A percentile compares a stretch with the other conserved stretches of the same genome.
These are phyloP conservation scores for Rossbeevera mucosa DNA, from an alignment of 768 basidiomycete species.

Conservation along the genomic window DNA sequence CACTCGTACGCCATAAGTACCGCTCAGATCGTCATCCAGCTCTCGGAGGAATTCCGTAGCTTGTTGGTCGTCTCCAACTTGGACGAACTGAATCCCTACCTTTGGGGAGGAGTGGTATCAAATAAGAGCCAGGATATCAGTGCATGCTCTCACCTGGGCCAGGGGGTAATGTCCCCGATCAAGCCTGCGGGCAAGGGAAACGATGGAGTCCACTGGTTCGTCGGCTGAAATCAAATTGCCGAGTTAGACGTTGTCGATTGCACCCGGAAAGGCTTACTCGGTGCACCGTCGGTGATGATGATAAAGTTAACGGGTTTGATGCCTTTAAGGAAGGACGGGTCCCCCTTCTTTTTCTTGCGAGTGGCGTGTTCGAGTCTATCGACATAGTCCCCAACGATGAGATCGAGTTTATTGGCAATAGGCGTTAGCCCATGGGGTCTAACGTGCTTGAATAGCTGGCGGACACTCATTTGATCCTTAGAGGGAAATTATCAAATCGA, in stretches of 20 bases:
- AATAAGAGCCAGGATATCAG: neutral
- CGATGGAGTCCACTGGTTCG: slow-evolving; percentile 47
- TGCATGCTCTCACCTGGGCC: slow-evolving; percentile 39
- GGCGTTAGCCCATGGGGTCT: slow-evolving; percentile 43
- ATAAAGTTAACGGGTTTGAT: slow-evolving; percentile 58
- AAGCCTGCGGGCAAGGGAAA: slow-evolving; percentile 43
- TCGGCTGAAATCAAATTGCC: slow-evolving; percentile 38
- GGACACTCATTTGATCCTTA: slow-evolving; percentile 38
- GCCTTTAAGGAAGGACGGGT: slow-evolving; percentile 20
- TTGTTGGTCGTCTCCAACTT: slow-evolving; percentile 49
- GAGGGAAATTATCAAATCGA: neutral
- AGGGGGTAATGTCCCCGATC: slow-evolving; percentile 50
- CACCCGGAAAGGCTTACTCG: slow-evolving; percentile 38
- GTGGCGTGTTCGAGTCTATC: slow-evolving; percentile 32
- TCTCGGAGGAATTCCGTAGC: slow-evolving; percentile 44
- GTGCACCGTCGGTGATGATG: slow-evolving; percentile 59
- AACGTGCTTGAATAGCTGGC: slow-evolving; percentile 41
- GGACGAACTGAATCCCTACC: slow-evolving; percentile 70
- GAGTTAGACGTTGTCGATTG: neutral
- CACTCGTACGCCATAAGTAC: slow-evolving; percentile 42
- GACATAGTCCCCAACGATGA: slow-evolving; percentile 37
- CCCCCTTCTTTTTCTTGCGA: slow-evolving; percentile 19
- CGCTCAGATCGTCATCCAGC: slow-evolving; percentile 54
- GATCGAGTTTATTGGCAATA: slow-evolving; percentile 39
- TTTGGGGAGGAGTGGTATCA: slow-evolving; percentile 22